Evolutionary conservation across 2,329 filamentous ascomycete genomes (phyloP).

Genomic region (Ustulina deusta): DNA sequence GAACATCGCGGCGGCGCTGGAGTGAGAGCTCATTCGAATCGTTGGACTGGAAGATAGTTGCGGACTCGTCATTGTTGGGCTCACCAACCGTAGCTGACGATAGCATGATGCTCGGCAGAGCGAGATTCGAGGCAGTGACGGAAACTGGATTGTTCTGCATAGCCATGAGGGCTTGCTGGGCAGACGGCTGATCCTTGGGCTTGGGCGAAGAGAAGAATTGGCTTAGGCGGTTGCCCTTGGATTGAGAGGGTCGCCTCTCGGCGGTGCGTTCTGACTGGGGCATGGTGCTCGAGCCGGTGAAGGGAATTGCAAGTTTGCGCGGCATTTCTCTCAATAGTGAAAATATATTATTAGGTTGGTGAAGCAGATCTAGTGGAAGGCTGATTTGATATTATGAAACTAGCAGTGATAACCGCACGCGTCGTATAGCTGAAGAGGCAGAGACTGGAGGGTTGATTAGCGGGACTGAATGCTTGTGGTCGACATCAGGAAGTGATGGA

Average conservation of each 20-base stretch:
- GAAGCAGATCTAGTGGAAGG: slow-evolving; percentile 13
- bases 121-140: slow-evolving; percentile 78
- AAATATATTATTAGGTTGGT: slow-evolving; percentile 33
- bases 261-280: slow-evolving; percentile 61
- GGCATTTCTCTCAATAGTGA: slow-evolving; percentile 61
- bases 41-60: slow-evolving; percentile 88
- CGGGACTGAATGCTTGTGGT: not conserved
- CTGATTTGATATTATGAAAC: slow-evolving; percentile 34
- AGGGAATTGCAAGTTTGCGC: slow-evolving; percentile 69
- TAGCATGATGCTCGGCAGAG: slow-evolving; percentile 89
- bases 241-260: slow-evolving; percentile 70
- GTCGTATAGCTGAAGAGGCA: slow-evolving; percentile 23
- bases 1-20: slow-evolving; percentile 82
- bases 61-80: slow-evolving; percentile 75
- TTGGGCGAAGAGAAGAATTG: slow-evolving; percentile 89
- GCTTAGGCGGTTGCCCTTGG: slow-evolving; percentile 80
- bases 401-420: slow-evolving; percentile 24
- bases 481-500: not conserved
- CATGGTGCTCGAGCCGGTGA: slow-evolving; percentile 63
- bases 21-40: slow-evolving; percentile 84
- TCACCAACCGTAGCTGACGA: slow-evolving; percentile 86
- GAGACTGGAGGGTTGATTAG: slow-evolving; percentile 31
- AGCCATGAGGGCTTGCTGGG: slow-evolving; percentile 75
- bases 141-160: slow-evolving; percentile 71
- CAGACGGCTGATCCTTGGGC: slow-evolving; percentile 73